Evolutionary conservation across 2,329 filamentous ascomycete genomes (phyloP).

Genomic region (Epicoccum sorghinum): DNA sequence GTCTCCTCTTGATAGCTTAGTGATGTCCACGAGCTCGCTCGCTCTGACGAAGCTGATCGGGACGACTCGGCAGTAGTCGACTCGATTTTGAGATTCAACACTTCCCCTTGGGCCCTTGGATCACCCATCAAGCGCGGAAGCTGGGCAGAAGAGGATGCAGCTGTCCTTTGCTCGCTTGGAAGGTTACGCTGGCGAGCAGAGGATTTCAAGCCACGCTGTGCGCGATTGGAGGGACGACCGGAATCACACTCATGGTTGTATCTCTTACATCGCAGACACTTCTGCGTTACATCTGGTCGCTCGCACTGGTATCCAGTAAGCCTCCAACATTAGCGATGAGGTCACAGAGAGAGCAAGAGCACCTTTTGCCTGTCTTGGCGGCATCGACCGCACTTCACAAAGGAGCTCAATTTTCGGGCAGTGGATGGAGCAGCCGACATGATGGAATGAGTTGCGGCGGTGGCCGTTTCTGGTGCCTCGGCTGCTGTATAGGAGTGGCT

Average conservation of each 20-base stretch:
- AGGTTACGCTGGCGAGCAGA: neutral
- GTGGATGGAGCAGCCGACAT: neutral
- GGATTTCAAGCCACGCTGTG: neutral
- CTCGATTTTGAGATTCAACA: too few species aligned
- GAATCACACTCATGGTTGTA: constrained; percentile 1
- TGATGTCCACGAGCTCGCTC: too few species aligned
- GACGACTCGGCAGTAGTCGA: too few species aligned
- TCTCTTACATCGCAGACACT: constrained; percentile 1
- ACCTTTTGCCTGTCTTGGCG: constrained; percentile 8
- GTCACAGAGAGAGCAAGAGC: neutral
- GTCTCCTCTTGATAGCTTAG: too few species aligned
- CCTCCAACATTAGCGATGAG: neutral
- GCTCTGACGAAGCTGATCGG: too few species aligned
- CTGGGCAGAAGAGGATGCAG: neutral
- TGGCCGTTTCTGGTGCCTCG: too few species aligned
- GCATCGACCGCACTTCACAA: constrained; percentile 6
- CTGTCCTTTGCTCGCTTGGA: neutral
- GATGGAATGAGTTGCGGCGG: neutral
- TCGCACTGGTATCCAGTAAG: constrained; percentile 2
- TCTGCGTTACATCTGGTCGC: constrained; percentile 1
- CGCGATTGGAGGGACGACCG: constrained; percentile 2
- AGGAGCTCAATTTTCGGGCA: neutral
- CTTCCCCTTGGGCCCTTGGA: too few species aligned
- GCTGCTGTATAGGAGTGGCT: too few species aligned
- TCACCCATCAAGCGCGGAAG: neutral